Conservation (phyloP, 192 early-diverging fungal genomes). For the Dimargaris cristalligena region DNA sequence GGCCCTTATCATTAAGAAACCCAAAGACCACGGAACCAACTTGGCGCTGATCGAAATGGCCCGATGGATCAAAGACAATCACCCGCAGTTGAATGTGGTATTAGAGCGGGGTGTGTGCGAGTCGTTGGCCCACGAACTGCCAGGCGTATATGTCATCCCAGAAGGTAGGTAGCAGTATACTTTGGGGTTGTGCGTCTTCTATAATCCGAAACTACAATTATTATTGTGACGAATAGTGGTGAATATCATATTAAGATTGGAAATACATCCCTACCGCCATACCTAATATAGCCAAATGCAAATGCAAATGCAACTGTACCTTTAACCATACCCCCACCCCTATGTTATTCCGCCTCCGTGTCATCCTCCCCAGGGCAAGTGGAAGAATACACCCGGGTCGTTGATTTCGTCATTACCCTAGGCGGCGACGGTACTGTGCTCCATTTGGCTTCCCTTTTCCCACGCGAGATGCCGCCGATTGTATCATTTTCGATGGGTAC, state of each 20-base stretch:
- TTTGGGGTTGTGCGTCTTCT: too few species aligned
- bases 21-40: constrained; percentile 44
- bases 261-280: not conserved
- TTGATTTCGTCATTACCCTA: constrained; percentile 81
- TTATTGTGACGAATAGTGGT: too few species aligned
- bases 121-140: constrained; percentile 30
- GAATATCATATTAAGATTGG: too few species aligned
- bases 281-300: constrained; percentile 1
- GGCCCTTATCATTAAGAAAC: constrained; percentile 70
- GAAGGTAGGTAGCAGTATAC: constrained; percentile 18
- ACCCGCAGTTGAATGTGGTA: constrained; percentile 49
- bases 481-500: constrained; percentile 88
- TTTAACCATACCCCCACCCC: not conserved
- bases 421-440: constrained; percentile 88
- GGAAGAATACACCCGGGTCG: constrained; percentile 44
- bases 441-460: constrained; percentile 69
- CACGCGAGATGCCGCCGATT: constrained; percentile 60
- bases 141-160: constrained; percentile 35
- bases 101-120: constrained; percentile 46
- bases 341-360: constrained; percentile 15
- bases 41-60: constrained; percentile 45
- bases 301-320: not conserved
- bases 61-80: constrained; percentile 45
- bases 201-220: too few species aligned
- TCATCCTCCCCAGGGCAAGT: constrained; percentile 15